Conservation (phyloP, 495 filamentous ascomycete genomes). For the Rhypophila decipiens region DNA sequence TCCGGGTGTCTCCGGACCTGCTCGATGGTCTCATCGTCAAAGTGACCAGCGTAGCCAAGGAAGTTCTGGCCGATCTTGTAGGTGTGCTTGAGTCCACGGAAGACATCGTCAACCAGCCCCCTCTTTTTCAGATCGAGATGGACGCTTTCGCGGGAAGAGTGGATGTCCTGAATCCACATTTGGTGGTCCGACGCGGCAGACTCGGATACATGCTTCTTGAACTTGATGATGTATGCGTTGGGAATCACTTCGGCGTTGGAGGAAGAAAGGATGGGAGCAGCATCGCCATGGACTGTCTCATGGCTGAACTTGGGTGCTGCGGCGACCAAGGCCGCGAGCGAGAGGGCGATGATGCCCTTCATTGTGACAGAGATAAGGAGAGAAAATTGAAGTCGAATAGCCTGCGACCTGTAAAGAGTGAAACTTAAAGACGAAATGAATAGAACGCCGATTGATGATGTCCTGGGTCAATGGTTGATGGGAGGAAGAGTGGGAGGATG, state of each 20-base stretch:
- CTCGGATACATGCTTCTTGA: constrained; percentile 86
- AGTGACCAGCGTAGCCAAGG: constrained; percentile 91
- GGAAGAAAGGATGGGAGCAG: constrained; percentile 83
- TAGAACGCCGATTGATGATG: constrained; percentile 22
- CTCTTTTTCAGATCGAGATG: constrained; percentile 85
- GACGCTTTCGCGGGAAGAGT: constrained; percentile 50
- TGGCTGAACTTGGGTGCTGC: constrained; percentile 70
- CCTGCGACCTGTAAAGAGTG: constrained; percentile 32
- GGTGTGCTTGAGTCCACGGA: constrained; percentile 87
- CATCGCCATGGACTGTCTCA: constrained; percentile 76
- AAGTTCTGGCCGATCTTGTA: constrained; percentile 81
- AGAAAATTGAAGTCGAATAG: constrained; percentile 32
- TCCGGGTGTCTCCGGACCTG: constrained; percentile 92
- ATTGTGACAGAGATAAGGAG: constrained; percentile 48
- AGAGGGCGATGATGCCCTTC: constrained; percentile 65
- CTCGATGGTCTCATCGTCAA: constrained; percentile 88
- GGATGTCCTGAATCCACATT: constrained; percentile 85
- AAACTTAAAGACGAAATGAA: constrained; percentile 17
- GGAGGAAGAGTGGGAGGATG: constrained; percentile 39
- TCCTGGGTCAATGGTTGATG: constrained; percentile 27
- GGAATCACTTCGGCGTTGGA: constrained; percentile 66
- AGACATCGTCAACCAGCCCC: constrained; percentile 62
- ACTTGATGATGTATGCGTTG: constrained; percentile 94
- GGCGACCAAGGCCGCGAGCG: constrained; percentile 59
- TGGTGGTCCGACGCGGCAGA: constrained; percentile 68